Evolutionary conservation across 2,329 filamentous ascomycete species (phyloP), one percentile per base, ranked within the genome.

Genomic region (Botryotinia globosa): DNA sequence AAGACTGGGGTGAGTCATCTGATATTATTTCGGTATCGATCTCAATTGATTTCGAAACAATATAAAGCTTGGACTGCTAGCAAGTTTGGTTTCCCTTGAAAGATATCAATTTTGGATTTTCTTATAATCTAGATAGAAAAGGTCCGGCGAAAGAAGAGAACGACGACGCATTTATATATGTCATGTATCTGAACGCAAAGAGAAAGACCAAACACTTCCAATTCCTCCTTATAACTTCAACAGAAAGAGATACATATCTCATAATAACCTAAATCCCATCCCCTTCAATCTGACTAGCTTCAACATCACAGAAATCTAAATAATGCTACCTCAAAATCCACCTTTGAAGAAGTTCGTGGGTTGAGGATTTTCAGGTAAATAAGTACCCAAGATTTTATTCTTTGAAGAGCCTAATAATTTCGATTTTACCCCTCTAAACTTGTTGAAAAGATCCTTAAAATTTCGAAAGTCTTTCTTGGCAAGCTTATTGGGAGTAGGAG

Each of bases 371-470:
- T 68, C 48, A 29, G 65, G 65, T 9, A 68, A n/a, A 1, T 56
- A 7, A 25, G 48, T 22, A 32, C 65, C 65, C 34, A 68, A 68
- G 37, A 68, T 68, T 25, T 29, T 68, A 34, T 56, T 56, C 34
- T 56, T 42, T 1, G 34, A 29, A 3, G 65, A 39, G 37, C 48
- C 65, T 2, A 56, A 25, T 3, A 68, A 32, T 42, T 56, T 68
- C 37, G 10, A n/a, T 42, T 68, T 68, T 25, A 4, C 10, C 29
- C 22, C 9, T 1, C 32, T 59, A 9, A 72, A 25, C 32, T 68
- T 72, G 18, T 10, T 29, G 29, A 72, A 32, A 14, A 68, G 8
- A 32, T 37, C 48, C 25, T 12, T 48, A 12, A 48, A n/a, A 29
- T 25, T 18, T 25, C 62, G 20, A 45, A 65, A 37, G 20, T 45